Evolutionary conservation across 495 filamentous ascomycete species (phyloP), one percentile per base, ranked within the genome.

Genomic region (Clavariopsis aquatica): DNA sequence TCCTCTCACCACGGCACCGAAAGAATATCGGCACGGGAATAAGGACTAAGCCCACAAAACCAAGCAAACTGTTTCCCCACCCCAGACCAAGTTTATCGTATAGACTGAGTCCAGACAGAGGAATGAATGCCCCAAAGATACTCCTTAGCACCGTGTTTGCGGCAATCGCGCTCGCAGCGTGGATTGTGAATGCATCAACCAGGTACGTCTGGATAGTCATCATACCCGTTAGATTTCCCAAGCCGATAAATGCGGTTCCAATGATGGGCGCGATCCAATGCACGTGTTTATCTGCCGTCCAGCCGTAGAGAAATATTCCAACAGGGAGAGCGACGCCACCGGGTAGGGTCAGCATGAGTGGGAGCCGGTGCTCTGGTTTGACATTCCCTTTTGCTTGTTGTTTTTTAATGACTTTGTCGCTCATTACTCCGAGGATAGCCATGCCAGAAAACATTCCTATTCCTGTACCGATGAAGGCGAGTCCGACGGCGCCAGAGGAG

Each of bases 121-220:
- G 75, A 28, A 78, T 65, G 9, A 76, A 58, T 12, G 74, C 72
- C 15, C 74, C 76, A 24, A 77, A 70, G 5, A 75, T 60, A 10
- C 60, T 67, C 6, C 76, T 29, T 24, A 77, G 63, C 0, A 78
- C 70, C 0, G 73, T 76, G 56, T 75, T 78, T 17, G 76, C 76
- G 19, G 74, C 74, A 28, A 75, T 73, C 0, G 76, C 74, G 20
- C 60, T 69, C 1, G 76, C 74, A 31, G 76, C 76, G 46, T 78
- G 72, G 9, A 74, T 49, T 0, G 64, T 64, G 55, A 71, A 77
- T 4, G 72, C 69, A 43, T 78, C 75, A 1, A 78, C 68, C 2
- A 77, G 65, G 52, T 78, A 77, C 1, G 75, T 76, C 57, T 75
- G 73, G 41, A 76, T 71, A 17, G 69, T 70, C 73, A 78, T 72